These are phyloP conservation scores for Solanum pinnatisectum DNA, from an alignment of 257 asterid genomes.

Conservation along the genomic window DNA sequence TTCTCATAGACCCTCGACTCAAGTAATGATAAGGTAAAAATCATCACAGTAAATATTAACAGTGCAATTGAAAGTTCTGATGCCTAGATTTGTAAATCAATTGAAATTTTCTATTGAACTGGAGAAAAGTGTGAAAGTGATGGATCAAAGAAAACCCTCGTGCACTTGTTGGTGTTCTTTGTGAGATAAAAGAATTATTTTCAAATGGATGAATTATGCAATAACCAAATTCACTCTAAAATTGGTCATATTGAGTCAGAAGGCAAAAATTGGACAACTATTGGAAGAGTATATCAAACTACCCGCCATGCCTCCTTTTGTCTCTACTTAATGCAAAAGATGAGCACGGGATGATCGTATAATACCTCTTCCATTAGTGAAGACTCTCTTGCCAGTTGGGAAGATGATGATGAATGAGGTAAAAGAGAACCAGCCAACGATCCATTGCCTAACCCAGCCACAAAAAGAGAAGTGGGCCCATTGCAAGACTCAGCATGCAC, in stretches of 20 bases:
- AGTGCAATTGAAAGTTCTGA: neutral
- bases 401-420: constrained; percentile 63
- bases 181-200: neutral
- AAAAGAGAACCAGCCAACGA: constrained; percentile 47
- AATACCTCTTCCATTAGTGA: constrained; percentile 84
- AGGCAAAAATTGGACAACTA: neutral
- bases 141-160: neutral
- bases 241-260: neutral
- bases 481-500: constrained; percentile 66
- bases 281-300: neutral
- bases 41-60: neutral
- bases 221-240: neutral
- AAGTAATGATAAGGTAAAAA: neutral
- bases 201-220: neutral
- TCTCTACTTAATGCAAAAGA: neutral
- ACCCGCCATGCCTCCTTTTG: neutral
- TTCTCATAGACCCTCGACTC: neutral
- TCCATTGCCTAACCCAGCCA: constrained; percentile 60
- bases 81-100: neutral
- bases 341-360: neutral
- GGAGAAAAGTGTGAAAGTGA: neutral
- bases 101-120: neutral
- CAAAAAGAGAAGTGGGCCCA: constrained; percentile 52
- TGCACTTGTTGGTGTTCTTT: neutral
- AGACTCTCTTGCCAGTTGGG: constrained; percentile 73